Conservation (phyloP, 2,329 filamentous ascomycete species). For the Emericellopsis atlantica region DNA sequence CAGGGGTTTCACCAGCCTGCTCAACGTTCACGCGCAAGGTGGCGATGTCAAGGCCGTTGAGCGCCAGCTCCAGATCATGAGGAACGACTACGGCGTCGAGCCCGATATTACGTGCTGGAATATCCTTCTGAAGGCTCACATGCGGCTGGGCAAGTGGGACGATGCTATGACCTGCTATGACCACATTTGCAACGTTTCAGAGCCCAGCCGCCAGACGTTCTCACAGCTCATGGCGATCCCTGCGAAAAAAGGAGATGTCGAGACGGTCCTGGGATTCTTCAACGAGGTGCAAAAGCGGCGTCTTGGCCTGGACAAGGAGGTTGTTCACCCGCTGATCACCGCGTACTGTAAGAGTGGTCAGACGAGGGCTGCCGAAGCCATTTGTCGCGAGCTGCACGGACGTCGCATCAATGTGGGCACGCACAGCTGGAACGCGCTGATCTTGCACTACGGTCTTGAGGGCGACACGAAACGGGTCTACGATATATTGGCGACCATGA, state of each 20-base stretch:
- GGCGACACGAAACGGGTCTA: slow-evolving; percentile 39
- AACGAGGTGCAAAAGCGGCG: slow-evolving; percentile 42
- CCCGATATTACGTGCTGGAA: slow-evolving; percentile 61
- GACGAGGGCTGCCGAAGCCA: slow-evolving; percentile 18
- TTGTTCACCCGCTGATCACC: slow-evolving; percentile 54
- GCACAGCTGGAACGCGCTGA: slow-evolving; percentile 66
- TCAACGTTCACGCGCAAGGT: slow-evolving; percentile 59
- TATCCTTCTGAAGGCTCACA: slow-evolving; percentile 59
- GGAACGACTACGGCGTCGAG: slow-evolving; percentile 35
- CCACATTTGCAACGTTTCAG: slow-evolving; percentile 33
- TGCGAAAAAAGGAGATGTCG: slow-evolving; percentile 59
- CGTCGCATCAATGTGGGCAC: slow-evolving; percentile 42
- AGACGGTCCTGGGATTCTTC: slow-evolving; percentile 53
- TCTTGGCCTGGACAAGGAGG: slow-evolving; percentile 38
- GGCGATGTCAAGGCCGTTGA: slow-evolving; percentile 50
- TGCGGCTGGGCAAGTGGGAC: slow-evolving; percentile 52
- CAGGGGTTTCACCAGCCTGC: slow-evolving; percentile 39
- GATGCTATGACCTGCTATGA: slow-evolving; percentile 53
- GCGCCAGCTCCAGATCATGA: slow-evolving; percentile 50
- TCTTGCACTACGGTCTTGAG: slow-evolving; percentile 55
- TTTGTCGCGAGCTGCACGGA: slow-evolving; percentile 17
- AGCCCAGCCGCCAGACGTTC: slow-evolving; percentile 53
- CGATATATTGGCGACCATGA: slow-evolving; percentile 35
- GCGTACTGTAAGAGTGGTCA: slow-evolving; percentile 41
- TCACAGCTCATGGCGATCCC: slow-evolving; percentile 63